A percentile compares a stretch with the other conserved stretches of the same genome.
These are phyloP conservation scores for Beauveria scarabaeidicola DNA, from an alignment of 2,329 filamentous ascomycete species.

Conservation along the genomic window DNA sequence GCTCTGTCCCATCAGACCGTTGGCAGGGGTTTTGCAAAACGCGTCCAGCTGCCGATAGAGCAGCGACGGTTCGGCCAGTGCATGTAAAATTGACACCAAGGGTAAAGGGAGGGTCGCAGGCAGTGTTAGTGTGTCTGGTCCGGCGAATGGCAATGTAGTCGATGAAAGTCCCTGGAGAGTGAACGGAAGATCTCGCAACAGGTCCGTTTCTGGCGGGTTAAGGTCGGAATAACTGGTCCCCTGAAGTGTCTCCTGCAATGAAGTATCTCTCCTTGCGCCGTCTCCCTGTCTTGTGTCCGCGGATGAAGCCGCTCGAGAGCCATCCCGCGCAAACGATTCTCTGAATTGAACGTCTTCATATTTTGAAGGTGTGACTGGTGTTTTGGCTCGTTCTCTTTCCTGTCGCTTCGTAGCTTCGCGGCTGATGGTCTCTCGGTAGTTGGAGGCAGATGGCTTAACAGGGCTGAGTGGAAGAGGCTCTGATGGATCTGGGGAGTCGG, in stretches of 20 bases:
- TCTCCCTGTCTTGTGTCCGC: conserved; percentile 29
- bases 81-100: conserved; percentile 78
- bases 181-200: conserved; percentile 78
- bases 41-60: conserved; percentile 72
- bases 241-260: conserved; percentile 48
- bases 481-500: conserved; percentile 54
- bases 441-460: conserved; percentile 29
- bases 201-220: conserved; percentile 54
- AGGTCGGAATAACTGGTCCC: conserved; percentile 49
- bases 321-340: conserved; percentile 47
- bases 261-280: conserved; percentile 38
- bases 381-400: conserved; percentile 29
- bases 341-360: conserved; percentile 41
- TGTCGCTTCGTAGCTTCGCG: conserved; percentile 29
- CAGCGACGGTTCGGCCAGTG: conserved; percentile 86
- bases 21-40: conserved; percentile 74
- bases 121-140: conserved; percentile 61
- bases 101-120: conserved; percentile 75
- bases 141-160: conserved; percentile 68
- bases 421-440: conserved; percentile 29
- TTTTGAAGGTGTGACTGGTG: conserved; percentile 21
- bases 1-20: conserved; percentile 85
- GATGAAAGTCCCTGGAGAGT: conserved; percentile 90
- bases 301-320: conserved; percentile 36
- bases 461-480: conserved; percentile 41